Percentiles rank a stretch among this genome's conserved stretches.
Conservation (phyloP, 1,284 basidiomycete species). For the Rhodotorula sp. region DNA sequence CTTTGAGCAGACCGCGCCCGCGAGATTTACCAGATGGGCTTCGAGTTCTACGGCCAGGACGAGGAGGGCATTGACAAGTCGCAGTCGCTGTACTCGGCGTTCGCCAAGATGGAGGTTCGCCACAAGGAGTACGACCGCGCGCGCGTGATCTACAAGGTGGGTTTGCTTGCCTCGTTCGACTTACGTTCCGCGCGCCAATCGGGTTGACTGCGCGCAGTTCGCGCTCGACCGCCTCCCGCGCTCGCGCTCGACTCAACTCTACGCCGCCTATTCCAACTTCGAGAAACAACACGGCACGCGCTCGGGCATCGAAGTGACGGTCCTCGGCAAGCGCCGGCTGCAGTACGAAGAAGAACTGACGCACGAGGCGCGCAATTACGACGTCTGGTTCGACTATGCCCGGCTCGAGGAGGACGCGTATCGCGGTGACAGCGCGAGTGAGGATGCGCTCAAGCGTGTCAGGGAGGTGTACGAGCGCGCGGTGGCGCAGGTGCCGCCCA, state of each 20-base stretch:
- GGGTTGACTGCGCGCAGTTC: conserved; percentile 58
- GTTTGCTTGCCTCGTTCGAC: conserved; percentile 17
- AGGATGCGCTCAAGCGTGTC: conserved; percentile 64
- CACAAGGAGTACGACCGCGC: conserved; percentile 95
- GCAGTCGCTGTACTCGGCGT: conserved; percentile 90
- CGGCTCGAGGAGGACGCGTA: conserved; percentile 87
- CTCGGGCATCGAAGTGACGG: conserved; percentile 83
- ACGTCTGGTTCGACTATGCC: conserved; percentile 97
- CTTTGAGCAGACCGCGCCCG: conserved; percentile 72
- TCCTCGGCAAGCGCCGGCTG: conserved; percentile 91
- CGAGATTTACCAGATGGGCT: conserved; percentile 93
- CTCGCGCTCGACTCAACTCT: conserved; percentile 79
- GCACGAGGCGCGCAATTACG: conserved; percentile 88
- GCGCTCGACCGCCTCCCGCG: conserved; percentile 85
- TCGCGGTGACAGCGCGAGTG: conserved; percentile 52
- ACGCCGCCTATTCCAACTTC: conserved; percentile 90
- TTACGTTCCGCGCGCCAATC: not conserved
- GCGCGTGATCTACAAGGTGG: conserved; percentile 90
- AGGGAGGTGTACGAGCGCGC: conserved; percentile 94
- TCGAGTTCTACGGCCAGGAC: conserved; percentile 96
- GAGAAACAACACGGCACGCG: conserved; percentile 97
- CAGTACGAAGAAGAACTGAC: conserved; percentile 93
- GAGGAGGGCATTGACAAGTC: conserved; percentile 96
- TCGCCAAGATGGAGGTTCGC: conserved; percentile 97
- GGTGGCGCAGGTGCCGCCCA: conserved; percentile 92